Conservation (phyloP, 176 grass and related monocot genomes). For the Cenchrus fungigraminus region DNA sequence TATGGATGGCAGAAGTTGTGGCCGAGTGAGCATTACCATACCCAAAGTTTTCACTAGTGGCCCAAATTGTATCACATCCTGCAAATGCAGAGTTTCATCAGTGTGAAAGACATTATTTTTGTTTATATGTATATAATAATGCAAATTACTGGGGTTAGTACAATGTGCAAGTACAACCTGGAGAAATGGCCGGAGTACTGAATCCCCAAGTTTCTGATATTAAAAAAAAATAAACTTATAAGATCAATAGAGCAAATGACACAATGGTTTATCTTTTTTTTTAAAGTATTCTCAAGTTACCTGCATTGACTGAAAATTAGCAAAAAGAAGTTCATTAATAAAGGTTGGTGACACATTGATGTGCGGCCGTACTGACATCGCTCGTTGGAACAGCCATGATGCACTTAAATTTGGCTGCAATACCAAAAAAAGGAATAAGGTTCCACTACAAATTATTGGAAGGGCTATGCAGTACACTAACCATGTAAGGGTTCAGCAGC, state of each 20-base stretch:
- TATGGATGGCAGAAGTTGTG: slow-evolving; percentile 86
- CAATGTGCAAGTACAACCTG: slow-evolving; percentile 57
- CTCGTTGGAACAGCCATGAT: slow-evolving; percentile 96
- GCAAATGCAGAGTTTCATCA: slow-evolving; percentile 29
- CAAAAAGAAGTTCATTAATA: slow-evolving; percentile 91
- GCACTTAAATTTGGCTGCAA: slow-evolving; percentile 95
- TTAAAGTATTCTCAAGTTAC: slow-evolving; percentile 40
- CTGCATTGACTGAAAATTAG: slow-evolving; percentile 94
- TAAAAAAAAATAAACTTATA: slow-evolving; percentile 22
- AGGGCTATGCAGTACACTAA: slow-evolving; percentile 38
- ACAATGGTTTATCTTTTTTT: background rate
- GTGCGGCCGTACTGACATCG: slow-evolving; percentile 82
- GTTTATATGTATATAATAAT: slow-evolving; percentile 14
- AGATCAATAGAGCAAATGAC: slow-evolving; percentile 40
- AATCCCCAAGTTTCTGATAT: slow-evolving; percentile 79
- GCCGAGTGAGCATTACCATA: slow-evolving; percentile 73
- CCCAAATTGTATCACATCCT: slow-evolving; percentile 99
- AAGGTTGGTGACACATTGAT: slow-evolving; percentile 71
- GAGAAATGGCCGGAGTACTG: slow-evolving; percentile 85
- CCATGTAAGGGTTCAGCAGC: slow-evolving; percentile 93
- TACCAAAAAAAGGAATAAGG: slow-evolving; percentile 24
- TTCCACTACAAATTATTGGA: slow-evolving; percentile 19
- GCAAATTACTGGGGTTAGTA: slow-evolving; percentile 10
- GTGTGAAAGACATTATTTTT: background rate
- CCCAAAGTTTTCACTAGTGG: slow-evolving; percentile 86